Base-by-base conservation (phyloP, 306 rosid genomes). In the Cicer cuneatum region DNA sequence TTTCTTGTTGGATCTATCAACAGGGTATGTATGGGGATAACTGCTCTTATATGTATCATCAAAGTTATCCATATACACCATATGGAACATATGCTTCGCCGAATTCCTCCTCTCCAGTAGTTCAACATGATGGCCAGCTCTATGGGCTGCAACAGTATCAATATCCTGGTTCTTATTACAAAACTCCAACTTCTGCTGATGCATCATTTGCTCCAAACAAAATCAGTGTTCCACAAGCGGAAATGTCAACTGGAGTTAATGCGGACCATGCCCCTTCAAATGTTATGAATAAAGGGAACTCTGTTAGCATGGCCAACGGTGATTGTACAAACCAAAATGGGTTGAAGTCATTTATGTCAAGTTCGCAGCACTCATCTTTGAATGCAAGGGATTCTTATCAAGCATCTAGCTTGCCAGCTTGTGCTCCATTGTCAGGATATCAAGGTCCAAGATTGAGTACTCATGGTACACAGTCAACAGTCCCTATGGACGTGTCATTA, bases 101-200 rank as follows among this genome's bases (percentile, higher is more conserved):
- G 1, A 73, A 10, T 38, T 67, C 87, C 10, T 75, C 86, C 13
- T 56, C 85, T 66, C 82, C 87, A 8, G 24, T 77, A 8, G 73
- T 83, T 74, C 85, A 76, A 64, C 85, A 78, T 6, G 85, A 86
- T 61, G 84, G 75, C 11, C 84, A 77, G 60, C 77, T 71, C 41
- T 83, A 81, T 39, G 85, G 84, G 57, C 18, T 81, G 41, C 89
- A 86, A 45, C 89, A 86, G 51, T 86, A 86, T 37, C 87, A 83
- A 46, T 86, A 86, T 66, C 85, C 84, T 29, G 45, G 66, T 75
- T 79, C 87, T 41, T 83, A 86, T 61, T 83, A 80, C 60, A 79
- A 83, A 75, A 38, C 83, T 61, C 71, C 83, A 43, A 64, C 79
- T 39, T 78, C 76, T 69, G 49, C 65, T 66, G 81, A 74, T 39